These are phyloP conservation scores for Hemisphaericaspora xylofermentans DNA, from an alignment of 1,139 yeast genomes.

Conservation along the genomic window DNA sequence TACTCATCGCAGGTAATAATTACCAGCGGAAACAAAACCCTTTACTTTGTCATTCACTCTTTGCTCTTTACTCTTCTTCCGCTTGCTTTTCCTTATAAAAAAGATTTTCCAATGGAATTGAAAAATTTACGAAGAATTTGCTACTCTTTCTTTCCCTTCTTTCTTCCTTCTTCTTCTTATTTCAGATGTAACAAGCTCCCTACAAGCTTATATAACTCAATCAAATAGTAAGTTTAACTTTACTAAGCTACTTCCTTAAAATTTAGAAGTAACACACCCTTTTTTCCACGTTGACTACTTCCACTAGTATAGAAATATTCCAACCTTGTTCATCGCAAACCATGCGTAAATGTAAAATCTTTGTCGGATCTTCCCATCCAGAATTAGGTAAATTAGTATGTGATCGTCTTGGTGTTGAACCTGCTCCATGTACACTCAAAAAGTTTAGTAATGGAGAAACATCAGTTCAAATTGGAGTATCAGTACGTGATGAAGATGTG, in stretches of 20 bases:
- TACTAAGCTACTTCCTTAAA: neutral
- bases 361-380: conserved; percentile 95
- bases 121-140: no score
- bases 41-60: neutral
- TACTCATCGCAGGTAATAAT: neutral
- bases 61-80: neutral
- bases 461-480: conserved; percentile 90
- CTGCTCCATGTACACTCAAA: conserved; percentile 90
- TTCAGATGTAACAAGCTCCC: neutral
- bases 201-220: neutral
- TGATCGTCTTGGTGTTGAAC: conserved; percentile 85
- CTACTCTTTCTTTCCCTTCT: neutral
- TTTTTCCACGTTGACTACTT: conserved; percentile 4
- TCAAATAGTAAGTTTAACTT: neutral
- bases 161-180: neutral
- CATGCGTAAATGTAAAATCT: conserved; percentile 96
- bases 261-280: neutral
- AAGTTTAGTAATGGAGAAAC: conserved; percentile 98
- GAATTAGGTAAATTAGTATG: conserved; percentile 89
- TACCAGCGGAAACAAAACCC: no score
- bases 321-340: conserved; percentile 8
- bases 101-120: no score
- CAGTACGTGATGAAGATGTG: conserved; percentile 95
- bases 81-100: no score
- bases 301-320: neutral